A percentile compares a stretch with the other conserved stretches of the same genome.
Conservation (phyloP, 257 asterid genomes). For the Galeopsis tetrahit region DNA sequence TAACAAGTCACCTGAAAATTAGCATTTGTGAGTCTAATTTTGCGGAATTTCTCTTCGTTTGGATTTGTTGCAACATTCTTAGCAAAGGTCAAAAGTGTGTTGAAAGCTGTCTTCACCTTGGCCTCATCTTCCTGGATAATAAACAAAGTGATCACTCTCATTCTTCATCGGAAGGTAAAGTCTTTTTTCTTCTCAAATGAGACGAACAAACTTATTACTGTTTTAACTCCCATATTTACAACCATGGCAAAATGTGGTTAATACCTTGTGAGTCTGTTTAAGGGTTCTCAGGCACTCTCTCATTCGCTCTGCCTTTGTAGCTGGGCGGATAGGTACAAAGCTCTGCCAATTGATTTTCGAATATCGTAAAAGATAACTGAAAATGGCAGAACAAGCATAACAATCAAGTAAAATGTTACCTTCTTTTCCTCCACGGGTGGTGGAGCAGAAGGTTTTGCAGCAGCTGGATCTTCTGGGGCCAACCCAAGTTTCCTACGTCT, state of each 20-base stretch:
- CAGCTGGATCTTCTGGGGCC: slow-evolving; percentile 77
- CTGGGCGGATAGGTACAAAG: slow-evolving; percentile 84
- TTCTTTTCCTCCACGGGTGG: slow-evolving; percentile 91
- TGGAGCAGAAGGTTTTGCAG: slow-evolving; percentile 70
- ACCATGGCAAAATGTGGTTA: slow-evolving; percentile 27
- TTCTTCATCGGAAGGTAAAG: slow-evolving; percentile 8
- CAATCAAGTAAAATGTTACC: slow-evolving; percentile 44
- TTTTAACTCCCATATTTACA: slow-evolving; percentile 20
- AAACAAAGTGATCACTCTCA: slow-evolving; percentile 25
- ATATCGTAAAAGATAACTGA: slow-evolving; percentile 22
- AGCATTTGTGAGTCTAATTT: slow-evolving; percentile 86
- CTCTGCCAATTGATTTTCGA: slow-evolving; percentile 56
- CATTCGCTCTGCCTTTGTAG: slow-evolving; percentile 92
- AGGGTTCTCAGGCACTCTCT: slow-evolving; percentile 92
- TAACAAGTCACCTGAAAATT: slow-evolving; percentile 69
- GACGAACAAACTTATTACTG: not conserved
- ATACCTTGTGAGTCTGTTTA: slow-evolving; percentile 88
- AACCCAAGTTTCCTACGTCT: slow-evolving; percentile 96
- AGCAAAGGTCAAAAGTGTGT: slow-evolving; percentile 83
- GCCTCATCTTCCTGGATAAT: slow-evolving; percentile 77
- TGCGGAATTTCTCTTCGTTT: slow-evolving; percentile 88
- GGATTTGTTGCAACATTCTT: slow-evolving; percentile 93
- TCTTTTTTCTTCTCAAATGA: not conserved
- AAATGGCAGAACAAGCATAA: slow-evolving; percentile 20
- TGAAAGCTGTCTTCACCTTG: slow-evolving; percentile 92